Evolutionary conservation across 331 rosid species (phyloP), one percentile per base, ranked within the genome.

Genomic region (Rosa hybrid): DNA sequence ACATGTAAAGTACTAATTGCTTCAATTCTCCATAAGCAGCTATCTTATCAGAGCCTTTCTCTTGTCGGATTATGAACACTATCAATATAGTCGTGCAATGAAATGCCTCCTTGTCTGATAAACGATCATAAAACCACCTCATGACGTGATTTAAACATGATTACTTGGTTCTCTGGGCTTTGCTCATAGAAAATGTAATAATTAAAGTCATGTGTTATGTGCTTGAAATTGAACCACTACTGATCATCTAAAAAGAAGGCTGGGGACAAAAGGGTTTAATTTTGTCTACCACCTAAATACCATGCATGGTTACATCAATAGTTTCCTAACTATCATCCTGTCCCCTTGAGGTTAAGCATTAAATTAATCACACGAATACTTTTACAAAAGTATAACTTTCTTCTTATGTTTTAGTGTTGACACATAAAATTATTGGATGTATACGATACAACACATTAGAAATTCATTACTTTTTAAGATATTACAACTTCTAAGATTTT

Each of bases 61-160:
- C 46, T n/a, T 30, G 34, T 41, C 51, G 25, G 54, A 21, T n/a
- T 30, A 48, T 30, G 27, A 30, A 17, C 4, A 45, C 49, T 34
- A 45, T 44, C 41, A 8, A 41, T 34, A 60, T 53, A n/a, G 72
- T 51, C 27, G 68, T 39, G 4, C 50, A 48, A 27, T 70, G 77
- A 45, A 60, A 14, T 53, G 81, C 74, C 17, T 56, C 18, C 49
- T 63, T 27, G 60, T 57, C 75, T 27, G 14, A 41, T 62, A 41
- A 83, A 71, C 56, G 44, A 76, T 65, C 68, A 60, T 21, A 60
- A 5, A 14, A n/a, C 44, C 5, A 74, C 62, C 44, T 54, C 54
- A 34, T 49, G 46, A 2, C 64, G 64, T 21, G 64, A 59, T n/a
- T 21, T 21, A 59, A 59, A 59, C 64, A 21, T 59, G 64, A 59